Evolutionary conservation across 2,329 filamentous ascomycete genomes (phyloP), one percentile per base, ranked within the genome.

Genomic region (Hymenoscyphus fructigenus): DNA sequence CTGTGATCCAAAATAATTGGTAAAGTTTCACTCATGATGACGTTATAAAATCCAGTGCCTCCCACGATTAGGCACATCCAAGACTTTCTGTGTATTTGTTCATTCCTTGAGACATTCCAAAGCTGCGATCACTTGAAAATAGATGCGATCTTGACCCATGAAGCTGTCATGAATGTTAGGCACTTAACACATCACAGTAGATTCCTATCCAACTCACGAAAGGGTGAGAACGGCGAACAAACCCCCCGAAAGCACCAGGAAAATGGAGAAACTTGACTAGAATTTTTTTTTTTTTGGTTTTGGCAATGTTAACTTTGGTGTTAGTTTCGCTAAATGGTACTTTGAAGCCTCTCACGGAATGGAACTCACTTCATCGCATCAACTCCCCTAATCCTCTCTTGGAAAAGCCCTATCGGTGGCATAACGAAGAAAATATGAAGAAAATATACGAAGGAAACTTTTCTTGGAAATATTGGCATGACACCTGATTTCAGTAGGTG

Each of bases 31-130:
- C 98, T 97, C 69, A 94, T 96, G 72, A 98, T 95, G 75, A 98
- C 94, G 77, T 98, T 98, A 94, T 63, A 98, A 82, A 20, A 98
- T 94, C 94, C 94, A 98, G 77, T 98, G 94, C 77, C 97, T 97
- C 72, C 94, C 94, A 72, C 86, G 89, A 67, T 91, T 88, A 60
- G 98, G 80, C 26, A 98, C 81, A 47, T 87, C 84, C 70, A 96
- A 83, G 12, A 98, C 94, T 69, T 88, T 89, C 61, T 84, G 85
- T 0, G 94, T 94, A 75, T 97, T 91, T 74, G 88, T 91, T 74
- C 88, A 88, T 78, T 98, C 93, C 12, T 88, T 82, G 61, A 89
- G 91, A 76, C 91, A 88, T 55, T 90, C 88, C 61, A 95, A 95
- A 38, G 88, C 87, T 60, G 92, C 88, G 67, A 98, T 89, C 68